Evolutionary conservation across 139 green algal species (phyloP).

Genomic region (Picochlorum sp.): DNA sequence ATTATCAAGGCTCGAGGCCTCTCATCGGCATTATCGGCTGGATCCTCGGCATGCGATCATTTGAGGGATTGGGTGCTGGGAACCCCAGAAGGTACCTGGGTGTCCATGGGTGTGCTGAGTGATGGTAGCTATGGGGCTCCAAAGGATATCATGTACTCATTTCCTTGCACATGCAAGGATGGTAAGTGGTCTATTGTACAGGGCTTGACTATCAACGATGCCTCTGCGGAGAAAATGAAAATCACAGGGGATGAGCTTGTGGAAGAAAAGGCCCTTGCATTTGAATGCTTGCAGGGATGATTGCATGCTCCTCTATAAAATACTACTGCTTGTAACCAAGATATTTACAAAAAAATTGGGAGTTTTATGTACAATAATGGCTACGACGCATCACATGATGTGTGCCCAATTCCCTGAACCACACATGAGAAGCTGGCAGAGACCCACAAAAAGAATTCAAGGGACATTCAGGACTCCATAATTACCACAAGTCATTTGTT

Average conservation of each 20-base stretch:
- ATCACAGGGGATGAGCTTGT: conserved; percentile 75
- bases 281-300: conserved; percentile 36
- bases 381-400: too few relatives aligned
- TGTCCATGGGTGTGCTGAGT: conserved; percentile 87
- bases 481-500: conserved; percentile 32
- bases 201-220: conserved; percentile 68
- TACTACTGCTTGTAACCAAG: not conserved
- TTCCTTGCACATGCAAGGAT: conserved; percentile 75
- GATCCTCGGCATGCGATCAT: conserved; percentile 84
- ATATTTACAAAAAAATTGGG: too few relatives aligned
- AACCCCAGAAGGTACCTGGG: conserved; percentile 54
- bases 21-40: conserved; percentile 77
- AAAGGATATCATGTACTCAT: conserved; percentile 76
- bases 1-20: conserved; percentile 89
- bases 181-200: conserved; percentile 85
- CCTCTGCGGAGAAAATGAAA: conserved; percentile 59
- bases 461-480: too few relatives aligned
- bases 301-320: not conserved
- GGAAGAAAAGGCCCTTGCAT: conserved; percentile 63
- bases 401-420: too few relatives aligned
- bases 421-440: too few relatives aligned
- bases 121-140: conserved; percentile 73
- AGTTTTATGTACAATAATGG: too few relatives aligned
- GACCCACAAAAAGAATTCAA: too few relatives aligned
- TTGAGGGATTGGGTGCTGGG: conserved; percentile 82